Evolutionary conservation across 768 basidiomycete species (phyloP), one percentile per base, ranked within the genome.

Genomic region (Suillus paluster): DNA sequence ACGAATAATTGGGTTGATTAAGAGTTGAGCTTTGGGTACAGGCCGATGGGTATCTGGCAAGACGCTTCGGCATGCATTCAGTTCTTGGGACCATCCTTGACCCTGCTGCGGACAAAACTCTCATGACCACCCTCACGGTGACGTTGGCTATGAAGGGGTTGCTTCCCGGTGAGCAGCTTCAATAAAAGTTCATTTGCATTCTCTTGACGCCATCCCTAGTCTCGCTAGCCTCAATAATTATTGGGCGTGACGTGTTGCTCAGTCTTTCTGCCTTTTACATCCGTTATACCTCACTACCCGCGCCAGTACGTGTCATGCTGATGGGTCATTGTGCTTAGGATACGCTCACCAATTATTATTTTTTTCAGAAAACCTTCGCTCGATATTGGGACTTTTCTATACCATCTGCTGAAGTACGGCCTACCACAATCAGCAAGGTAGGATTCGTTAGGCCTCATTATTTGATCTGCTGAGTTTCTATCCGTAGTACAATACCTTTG

Each of bases 371-470:
- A 94, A 97, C 95, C 0, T 90, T 94, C 71, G 73, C 79, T 27
- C 86, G 97, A 38, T 99, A 99, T 76, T 99, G 96, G 93, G 93
- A 98, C 72, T 94, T 97, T 64, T 92, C 92, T 11, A 87, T 97
- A 56, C 95, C 97, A 2, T 97, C 95, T 1, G 97, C 95, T 1
- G 96, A 97, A 75, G 95, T 99, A 14, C 86, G 86, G 34, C 97
- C 97, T 0, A 99, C 97, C 12, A 77, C 76, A n/a, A 95, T 99
- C 56, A 97, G 94, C 81, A 99, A 97, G 81, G 93, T 91, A 44
- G 45, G 62, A 57, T 6, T 63, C 46, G 39, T 36, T 45, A 36
- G 68, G 44, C 27, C 34, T 14, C 15, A 27, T 41, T 38, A 25
- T 50, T 10, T 44, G 38, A 25, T 53, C 60, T 38, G 42, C 52